Percentiles rank a stretch among this genome's conserved stretches.
Evolutionary conservation across 2,329 filamentous ascomycete species (phyloP).

Genomic region (Venturia carpophila): DNA sequence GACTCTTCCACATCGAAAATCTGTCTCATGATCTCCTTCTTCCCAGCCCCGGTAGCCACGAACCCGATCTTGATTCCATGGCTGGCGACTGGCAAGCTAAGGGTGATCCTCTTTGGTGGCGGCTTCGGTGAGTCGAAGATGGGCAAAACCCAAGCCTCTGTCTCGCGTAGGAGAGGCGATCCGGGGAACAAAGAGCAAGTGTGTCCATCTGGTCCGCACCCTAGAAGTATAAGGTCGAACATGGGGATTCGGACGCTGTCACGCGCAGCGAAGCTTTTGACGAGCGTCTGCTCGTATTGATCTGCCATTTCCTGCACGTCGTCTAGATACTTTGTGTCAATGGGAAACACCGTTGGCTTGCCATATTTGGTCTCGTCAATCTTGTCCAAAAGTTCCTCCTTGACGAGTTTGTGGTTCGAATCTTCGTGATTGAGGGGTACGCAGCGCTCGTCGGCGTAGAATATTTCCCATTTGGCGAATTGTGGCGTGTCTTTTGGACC

Average conservation of each 20-base stretch:
- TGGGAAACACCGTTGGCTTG: conserved; percentile 67
- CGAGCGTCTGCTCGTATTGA: conserved; percentile 82
- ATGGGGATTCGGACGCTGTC: conserved; percentile 92
- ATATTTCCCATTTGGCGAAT: conserved; percentile 91
- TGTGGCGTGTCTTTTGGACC: conserved; percentile 55
- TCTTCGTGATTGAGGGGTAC: conserved; percentile 87
- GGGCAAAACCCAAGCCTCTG: conserved; percentile 81
- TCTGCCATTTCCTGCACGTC: conserved; percentile 90
- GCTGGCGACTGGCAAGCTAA: conserved; percentile 83
- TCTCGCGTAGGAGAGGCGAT: conserved; percentile 78
- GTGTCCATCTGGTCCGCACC: conserved; percentile 92
- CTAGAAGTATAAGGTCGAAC: conserved; percentile 88
- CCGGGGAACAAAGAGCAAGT: conserved; percentile 94
- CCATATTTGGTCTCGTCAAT: conserved; percentile 56
- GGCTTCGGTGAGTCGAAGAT: conserved; percentile 95
- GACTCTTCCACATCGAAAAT: conserved; percentile 79
- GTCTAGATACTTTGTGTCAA: conserved; percentile 60
- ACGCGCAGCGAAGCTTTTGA: conserved; percentile 77
- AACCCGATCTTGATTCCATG: conserved; percentile 84
- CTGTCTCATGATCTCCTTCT: conserved; percentile 85
- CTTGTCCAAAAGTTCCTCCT: conserved; percentile 81
- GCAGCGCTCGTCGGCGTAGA: conserved; percentile 95
- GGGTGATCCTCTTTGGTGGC: conserved; percentile 79
- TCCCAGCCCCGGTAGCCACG: conserved; percentile 79
- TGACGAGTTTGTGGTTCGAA: conserved; percentile 87